Base-by-base conservation (phyloP, 2,329 filamentous ascomycete species). In the Fusarium temperatum region DNA sequence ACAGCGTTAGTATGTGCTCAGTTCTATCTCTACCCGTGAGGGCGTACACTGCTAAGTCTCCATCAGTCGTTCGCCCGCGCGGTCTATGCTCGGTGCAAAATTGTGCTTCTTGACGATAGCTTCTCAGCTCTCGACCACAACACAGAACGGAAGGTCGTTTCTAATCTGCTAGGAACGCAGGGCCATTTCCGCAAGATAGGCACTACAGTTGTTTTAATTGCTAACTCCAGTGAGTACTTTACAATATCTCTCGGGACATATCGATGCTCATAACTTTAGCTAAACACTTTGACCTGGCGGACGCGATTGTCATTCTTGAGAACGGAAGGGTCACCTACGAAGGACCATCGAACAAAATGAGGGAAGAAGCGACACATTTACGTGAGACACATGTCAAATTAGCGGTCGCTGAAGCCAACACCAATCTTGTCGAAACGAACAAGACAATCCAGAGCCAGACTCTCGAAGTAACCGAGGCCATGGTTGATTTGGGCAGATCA, bases 31-130 rank as follows among this genome's bases (percentile, higher is more conserved):
- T 8, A 12, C 8, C 6, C 17, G 0, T 22, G n/a, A 35, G 3
- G 5, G 1, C 17, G 26, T 17, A 9, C 0, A 0, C 2, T 35
- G 17, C 28, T 58, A 7, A 58, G 13, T 14, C 14, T 18, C 0
- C 4, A 22, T 9, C 6, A 58, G 55, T 41, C 55, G 2, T 41
- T 58, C 14, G 55, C 55, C 13, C 55, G 55, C 5, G 41, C 55
- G 6, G 5, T 58, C 4, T 58, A 58, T 9, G 41, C 55, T 18
- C 30, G 55, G 18, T 28, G 55, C 14, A 10, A 36, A 7, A 28
- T 58, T 17, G 39, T 58, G n/a, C n/a, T 58, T 12, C 55, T 58
- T 2, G 55, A 58, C 41, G 55, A 58, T 8, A 48, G 41, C 20
- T 48, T 58, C 14, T 58, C 55, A 4, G 55, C 30, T n/a, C n/a